Evolutionary conservation across 176 grass and related monocot species (phyloP), one percentile per base, ranked within the genome.

Genomic region (Eragrostis curvula): DNA sequence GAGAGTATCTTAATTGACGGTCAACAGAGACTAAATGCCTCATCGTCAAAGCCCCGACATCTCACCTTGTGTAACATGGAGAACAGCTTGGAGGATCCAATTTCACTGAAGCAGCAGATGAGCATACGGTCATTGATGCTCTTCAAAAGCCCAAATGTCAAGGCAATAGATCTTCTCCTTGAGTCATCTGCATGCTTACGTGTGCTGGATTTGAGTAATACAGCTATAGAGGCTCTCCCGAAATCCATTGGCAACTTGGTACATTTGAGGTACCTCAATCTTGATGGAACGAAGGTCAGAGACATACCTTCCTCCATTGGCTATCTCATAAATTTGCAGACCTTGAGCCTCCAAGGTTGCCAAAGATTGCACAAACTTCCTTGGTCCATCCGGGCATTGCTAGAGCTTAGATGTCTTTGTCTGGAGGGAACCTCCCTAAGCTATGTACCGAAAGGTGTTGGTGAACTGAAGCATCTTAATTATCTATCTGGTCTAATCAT

Each of bases 211-310:
- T 50, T 95, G 63, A 91, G 79, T 52, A 88, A 86, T 15, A 95
- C 84, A 25, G 57, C 68, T 52, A 75, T 98, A 43, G 79, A 84
- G 39, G 30, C 78, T n/a, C 84, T 98, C 60, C 90, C 92, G 7
- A 87, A 83, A 71, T 95, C 88, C 23, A 84, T 95, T 58, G 84
- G 85, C 1, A 83, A 84, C 52, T 79, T 95, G 80, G 77, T 90
- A 18, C 92, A 93, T 80, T 57, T 98, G 79, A 98, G 96, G 57
- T 91, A 91, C 82, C 84, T 98, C 42, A 85, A 84, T 87, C 88
- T 98, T 86, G 90, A 95, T 41, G 70, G 72, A 76, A 91, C 96
- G 53, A 84, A 86, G 12, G 80, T 95, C 71, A 78, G 63, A 52
- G 84, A 90, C 56, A 24, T 98, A 81, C 90, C 96, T 20, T 82